A percentile compares a stretch with the other conserved stretches of the same genome.
These are phyloP conservation scores for Neocatenulostroma microsporum DNA, from an alignment of 2,329 filamentous ascomycete genomes.

Conservation along the genomic window DNA sequence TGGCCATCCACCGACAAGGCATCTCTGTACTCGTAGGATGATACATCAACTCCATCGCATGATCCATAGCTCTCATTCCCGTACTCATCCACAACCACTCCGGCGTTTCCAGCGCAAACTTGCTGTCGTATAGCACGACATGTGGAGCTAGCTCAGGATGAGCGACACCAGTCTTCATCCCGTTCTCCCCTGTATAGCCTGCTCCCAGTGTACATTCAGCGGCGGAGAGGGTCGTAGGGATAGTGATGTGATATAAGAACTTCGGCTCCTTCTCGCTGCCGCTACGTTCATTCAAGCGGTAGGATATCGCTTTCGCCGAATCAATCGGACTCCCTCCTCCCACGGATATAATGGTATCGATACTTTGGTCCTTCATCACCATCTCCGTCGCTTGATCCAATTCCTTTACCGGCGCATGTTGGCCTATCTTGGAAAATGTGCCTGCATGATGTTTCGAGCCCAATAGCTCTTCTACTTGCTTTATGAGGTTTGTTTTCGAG, in stretches of 20 bases:
- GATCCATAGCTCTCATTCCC: slow-evolving; percentile 48
- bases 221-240: slow-evolving; percentile 45
- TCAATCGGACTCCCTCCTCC: slow-evolving; percentile 52
- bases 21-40: slow-evolving; percentile 46
- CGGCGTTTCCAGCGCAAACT: slow-evolving; percentile 46
- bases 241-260: slow-evolving; percentile 41
- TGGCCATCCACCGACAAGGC: slow-evolving; percentile 39
- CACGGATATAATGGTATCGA: slow-evolving; percentile 50
- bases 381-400: slow-evolving; percentile 45
- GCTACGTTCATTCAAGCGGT: slow-evolving; percentile 35
- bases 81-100: slow-evolving; percentile 44
- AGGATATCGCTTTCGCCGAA: slow-evolving; percentile 41
- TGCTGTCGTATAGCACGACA: slow-evolving; percentile 48
- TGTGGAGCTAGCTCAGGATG: slow-evolving; percentile 38
- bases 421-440: slow-evolving; percentile 48
- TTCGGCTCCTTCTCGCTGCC: slow-evolving; percentile 17
- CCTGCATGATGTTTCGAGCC: slow-evolving; percentile 44
- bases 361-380: slow-evolving; percentile 37
- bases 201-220: slow-evolving; percentile 49
- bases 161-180: slow-evolving; percentile 44
- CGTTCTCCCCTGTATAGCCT: slow-evolving; percentile 44
- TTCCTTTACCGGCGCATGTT: slow-evolving; percentile 49
- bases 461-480: slow-evolving; percentile 44
- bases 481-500: slow-evolving; percentile 47
- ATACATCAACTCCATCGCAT: slow-evolving; percentile 49